A percentile compares a stretch with the other conserved stretches of the same genome.
Conservation (phyloP, 2,329 filamentous ascomycete genomes). For the Xylaria sp. region DNA sequence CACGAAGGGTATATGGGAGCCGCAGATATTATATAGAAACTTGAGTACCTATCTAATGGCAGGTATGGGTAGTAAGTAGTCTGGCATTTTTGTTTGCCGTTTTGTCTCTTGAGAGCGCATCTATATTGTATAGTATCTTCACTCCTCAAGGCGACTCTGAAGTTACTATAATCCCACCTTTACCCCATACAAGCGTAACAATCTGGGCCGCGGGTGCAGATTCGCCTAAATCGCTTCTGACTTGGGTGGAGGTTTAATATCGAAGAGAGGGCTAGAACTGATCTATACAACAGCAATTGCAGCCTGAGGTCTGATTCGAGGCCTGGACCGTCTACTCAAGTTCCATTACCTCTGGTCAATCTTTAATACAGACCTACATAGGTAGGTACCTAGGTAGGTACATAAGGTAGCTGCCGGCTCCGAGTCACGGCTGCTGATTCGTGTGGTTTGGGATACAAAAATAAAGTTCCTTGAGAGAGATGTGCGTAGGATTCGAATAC, state of each 20-base stretch:
- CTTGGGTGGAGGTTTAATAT: constrained; percentile 28
- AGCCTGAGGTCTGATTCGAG: constrained; percentile 18
- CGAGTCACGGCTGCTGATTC: neutral
- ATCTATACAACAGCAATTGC: neutral
- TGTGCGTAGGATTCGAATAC: neutral
- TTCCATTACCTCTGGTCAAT: neutral
- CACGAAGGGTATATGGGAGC: neutral
- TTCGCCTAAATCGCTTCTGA: constrained; percentile 24
- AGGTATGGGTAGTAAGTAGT: too few species aligned
- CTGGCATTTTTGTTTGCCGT: neutral
- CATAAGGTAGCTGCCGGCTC: neutral
- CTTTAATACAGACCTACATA: neutral
- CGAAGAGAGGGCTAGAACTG: neutral
- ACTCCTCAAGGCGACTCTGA: neutral
- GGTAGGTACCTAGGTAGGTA: neutral
- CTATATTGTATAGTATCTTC: neutral
- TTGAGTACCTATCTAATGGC: neutral
- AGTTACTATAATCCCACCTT: neutral
- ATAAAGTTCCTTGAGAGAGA: neutral
- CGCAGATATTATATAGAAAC: neutral
- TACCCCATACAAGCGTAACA: neutral
- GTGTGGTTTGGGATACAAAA: neutral
- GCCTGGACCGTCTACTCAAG: neutral
- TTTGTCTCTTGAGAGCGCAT: neutral
- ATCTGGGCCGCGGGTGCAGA: constrained; percentile 8